These are phyloP conservation scores for Lanzia echinophila DNA, from an alignment of 2,329 filamentous ascomycete species.

Conservation along the genomic window DNA sequence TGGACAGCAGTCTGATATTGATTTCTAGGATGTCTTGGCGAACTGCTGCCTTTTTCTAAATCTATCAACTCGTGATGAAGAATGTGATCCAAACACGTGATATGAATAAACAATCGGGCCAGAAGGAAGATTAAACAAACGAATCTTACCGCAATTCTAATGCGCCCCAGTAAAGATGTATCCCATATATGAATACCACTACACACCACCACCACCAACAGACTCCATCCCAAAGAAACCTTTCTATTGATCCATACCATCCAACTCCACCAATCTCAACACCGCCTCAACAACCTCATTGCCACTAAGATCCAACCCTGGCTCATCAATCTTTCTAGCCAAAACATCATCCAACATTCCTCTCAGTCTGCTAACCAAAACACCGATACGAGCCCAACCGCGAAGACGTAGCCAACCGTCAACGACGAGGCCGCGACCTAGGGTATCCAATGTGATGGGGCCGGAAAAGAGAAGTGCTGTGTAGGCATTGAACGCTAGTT, in stretches of 20 bases:
- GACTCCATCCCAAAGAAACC: background rate
- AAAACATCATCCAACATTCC: constrained; percentile 83
- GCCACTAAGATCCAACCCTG: constrained; percentile 49
- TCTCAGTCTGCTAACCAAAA: constrained; percentile 74
- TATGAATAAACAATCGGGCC: no score
- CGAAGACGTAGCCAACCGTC: constrained; percentile 84
- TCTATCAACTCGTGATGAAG: no score
- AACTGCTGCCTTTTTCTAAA: no score
- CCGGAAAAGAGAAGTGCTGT: constrained; percentile 84
- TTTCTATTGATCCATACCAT: constrained; percentile 62
- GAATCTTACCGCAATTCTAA: no score
- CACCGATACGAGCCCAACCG: constrained; percentile 92
- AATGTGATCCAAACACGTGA: no score
- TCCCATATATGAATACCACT: background rate
- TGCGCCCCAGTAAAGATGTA: background rate
- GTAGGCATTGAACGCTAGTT: constrained; percentile 76
- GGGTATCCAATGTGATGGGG: constrained; percentile 75
- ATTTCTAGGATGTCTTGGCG: no score
- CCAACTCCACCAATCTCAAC: constrained; percentile 75
- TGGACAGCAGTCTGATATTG: no score
- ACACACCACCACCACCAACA: background rate
- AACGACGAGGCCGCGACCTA: constrained; percentile 79
- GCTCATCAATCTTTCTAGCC: constrained; percentile 72
- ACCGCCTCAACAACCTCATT: constrained; percentile 71
- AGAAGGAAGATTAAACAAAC: no score